These are phyloP conservation scores for Russula ochroleuca DNA, from an alignment of 768 basidiomycete species.

Conservation along the genomic window DNA sequence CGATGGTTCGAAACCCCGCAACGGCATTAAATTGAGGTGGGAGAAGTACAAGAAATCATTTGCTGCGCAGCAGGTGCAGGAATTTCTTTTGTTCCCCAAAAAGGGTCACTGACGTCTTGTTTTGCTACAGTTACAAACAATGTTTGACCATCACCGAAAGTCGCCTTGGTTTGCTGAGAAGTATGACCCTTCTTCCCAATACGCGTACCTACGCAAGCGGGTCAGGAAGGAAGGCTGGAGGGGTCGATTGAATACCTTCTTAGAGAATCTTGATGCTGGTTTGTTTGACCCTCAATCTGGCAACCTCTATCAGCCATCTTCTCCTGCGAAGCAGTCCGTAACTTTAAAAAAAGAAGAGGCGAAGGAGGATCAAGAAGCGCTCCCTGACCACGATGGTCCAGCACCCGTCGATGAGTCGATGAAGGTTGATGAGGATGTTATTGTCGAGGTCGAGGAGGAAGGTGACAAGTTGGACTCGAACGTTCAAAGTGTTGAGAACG, in stretches of 20 bases:
- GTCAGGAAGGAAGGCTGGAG: conserved; percentile 84
- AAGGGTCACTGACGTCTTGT: conserved; percentile 11
- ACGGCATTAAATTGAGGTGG: conserved; percentile 79
- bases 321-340: conserved; percentile 48
- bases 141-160: conserved; percentile 92
- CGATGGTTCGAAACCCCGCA: conserved; percentile 76
- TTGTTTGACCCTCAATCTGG: conserved; percentile 76
- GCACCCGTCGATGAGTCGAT: conserved; percentile 52
- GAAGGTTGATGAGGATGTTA: conserved; percentile 76
- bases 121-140: conserved; percentile 70
- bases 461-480: conserved; percentile 59
- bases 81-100: conserved; percentile 3
- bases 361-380: conserved; percentile 36
- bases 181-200: conserved; percentile 77
- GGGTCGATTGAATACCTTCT: conserved; percentile 64
- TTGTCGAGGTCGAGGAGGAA: conserved; percentile 69
- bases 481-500: conserved; percentile 47
- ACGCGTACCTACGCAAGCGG: conserved; percentile 64
- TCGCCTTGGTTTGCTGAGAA: conserved; percentile 98
- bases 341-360: conserved; percentile 43
- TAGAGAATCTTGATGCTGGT: conserved; percentile 77
- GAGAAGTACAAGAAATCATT: conserved; percentile 95
- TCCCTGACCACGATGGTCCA: conserved; percentile 29
- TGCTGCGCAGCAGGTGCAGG: conserved; percentile 75
- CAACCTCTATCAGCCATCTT: conserved; percentile 50